Percentiles rank a stretch among this genome's conserved stretches.
phyloP scores from a whole-genome alignment of 805 yeast species.

The Schizosaccharomyces osmophilus region DNA sequence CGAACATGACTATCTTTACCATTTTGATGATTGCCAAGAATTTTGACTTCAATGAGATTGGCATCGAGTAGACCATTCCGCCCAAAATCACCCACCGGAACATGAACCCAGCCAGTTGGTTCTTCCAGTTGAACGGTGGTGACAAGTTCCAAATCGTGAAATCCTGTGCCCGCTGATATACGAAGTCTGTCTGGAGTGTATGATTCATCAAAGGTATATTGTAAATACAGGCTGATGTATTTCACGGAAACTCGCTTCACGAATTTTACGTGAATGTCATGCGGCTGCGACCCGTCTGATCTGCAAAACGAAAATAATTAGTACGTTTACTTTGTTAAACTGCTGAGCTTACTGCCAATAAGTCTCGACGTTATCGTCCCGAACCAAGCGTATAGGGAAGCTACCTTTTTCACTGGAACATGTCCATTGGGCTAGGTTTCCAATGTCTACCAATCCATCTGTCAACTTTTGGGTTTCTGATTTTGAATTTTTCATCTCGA shows the following conservation, averaged over 20 bases:
- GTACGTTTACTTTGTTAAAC: not conserved
- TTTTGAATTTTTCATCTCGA: not conserved
- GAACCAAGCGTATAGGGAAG: conserved; percentile 41
- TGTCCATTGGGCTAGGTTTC: conserved; percentile 63
- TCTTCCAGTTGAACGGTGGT: conserved; percentile 30
- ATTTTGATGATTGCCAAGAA: conserved; percentile 64
- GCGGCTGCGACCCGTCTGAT: conserved; percentile 82
- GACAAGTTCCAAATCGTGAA: conserved; percentile 51
- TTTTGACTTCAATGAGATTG: conserved; percentile 34
- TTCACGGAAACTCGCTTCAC: conserved; percentile 49
- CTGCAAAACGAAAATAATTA: not conserved
- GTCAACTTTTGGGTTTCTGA: not conserved
- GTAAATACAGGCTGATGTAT: conserved; percentile 44
- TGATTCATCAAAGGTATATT: conserved; percentile 56
- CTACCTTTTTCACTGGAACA: conserved; percentile 56
- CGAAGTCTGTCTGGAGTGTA: conserved; percentile 61
- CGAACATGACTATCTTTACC: conserved; percentile 89
- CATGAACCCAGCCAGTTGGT: conserved; percentile 60
- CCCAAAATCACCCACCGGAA: conserved; percentile 31
- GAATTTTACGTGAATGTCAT: conserved; percentile 53
- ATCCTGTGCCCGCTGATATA: conserved; percentile 52
- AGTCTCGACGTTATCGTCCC: conserved; percentile 37
- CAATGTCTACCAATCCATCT: conserved; percentile 26
- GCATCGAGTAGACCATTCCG: conserved; percentile 32
- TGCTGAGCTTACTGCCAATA: conserved; percentile 43